Evolutionary conservation across 768 basidiomycete genomes (phyloP).

Genomic region (Bullera alba): DNA sequence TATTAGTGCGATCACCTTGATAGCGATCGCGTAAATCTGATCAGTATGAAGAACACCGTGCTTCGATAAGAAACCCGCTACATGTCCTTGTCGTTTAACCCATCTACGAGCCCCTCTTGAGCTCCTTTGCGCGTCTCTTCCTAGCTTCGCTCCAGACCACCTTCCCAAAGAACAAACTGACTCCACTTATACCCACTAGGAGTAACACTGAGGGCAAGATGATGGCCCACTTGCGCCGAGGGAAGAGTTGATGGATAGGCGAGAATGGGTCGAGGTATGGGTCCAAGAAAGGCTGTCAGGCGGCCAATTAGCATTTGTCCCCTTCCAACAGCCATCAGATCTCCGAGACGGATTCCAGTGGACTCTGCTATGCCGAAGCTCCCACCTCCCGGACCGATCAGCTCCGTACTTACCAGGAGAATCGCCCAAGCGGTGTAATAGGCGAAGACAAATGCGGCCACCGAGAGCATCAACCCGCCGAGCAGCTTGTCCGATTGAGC

Average conservation of each 20-base stretch:
- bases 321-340: too few species aligned
- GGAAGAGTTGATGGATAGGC: constrained; percentile 71
- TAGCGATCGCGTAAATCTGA: too few species aligned
- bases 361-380: too few species aligned
- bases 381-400: too few species aligned
- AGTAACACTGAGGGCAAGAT: constrained; percentile 77
- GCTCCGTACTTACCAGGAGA: constrained; percentile 69
- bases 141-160: constrained; percentile 69
- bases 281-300: not conserved
- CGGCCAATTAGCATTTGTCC: too few species aligned
- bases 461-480: constrained; percentile 71
- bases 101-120: too few species aligned
- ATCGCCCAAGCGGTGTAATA: constrained; percentile 93
- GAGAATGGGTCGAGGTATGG: constrained; percentile 76
- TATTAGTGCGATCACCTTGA: too few species aligned
- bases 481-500: constrained; percentile 71
- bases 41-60: too few species aligned
- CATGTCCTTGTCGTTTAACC: too few species aligned
- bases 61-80: too few species aligned
- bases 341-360: too few species aligned
- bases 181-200: constrained; percentile 67
- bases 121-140: constrained; percentile 58
- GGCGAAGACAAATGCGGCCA: constrained; percentile 66
- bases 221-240: constrained; percentile 85
- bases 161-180: constrained; percentile 70